A percentile compares a stretch with the other conserved stretches of the same genome.
Conservation (phyloP, 75 land plant species). For the Larix kaempferi region DNA sequence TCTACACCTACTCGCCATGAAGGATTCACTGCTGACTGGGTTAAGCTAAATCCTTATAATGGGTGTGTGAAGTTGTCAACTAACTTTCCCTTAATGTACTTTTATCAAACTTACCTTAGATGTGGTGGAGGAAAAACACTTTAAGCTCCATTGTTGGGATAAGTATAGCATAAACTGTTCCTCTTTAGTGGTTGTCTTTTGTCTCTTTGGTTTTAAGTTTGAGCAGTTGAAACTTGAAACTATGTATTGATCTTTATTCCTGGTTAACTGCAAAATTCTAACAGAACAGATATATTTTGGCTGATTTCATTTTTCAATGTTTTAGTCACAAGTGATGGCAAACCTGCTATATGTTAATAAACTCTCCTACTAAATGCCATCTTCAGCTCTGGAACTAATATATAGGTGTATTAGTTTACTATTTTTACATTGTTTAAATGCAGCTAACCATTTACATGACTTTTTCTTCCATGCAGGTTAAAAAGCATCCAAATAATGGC, state of each 20-base stretch:
- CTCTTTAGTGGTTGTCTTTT: neutral
- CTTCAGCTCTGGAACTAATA: neutral
- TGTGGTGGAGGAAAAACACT: neutral
- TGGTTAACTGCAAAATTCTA: neutral
- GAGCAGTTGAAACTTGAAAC: neutral
- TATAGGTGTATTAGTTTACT: neutral
- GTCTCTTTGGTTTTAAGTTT: neutral
- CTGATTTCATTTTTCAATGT: too few relatives aligned
- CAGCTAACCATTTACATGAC: neutral
- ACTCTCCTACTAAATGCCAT: neutral
- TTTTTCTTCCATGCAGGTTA: neutral
- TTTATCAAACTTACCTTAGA: neutral
- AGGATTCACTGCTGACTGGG: neutral
- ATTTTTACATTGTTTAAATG: neutral
- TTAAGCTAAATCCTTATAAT: neutral
- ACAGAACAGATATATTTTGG: neutral
- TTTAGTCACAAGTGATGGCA: neutral
- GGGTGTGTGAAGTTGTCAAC: neutral
- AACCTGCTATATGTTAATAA: neutral
- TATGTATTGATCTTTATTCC: neutral
- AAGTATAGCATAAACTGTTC: neutral
- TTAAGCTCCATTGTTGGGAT: neutral
- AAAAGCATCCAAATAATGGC: neutral
- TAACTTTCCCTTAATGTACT: neutral
- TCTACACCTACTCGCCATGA: neutral